These are phyloP conservation scores for Pyricularia pennisetigena DNA, from an alignment of 2,329 filamentous ascomycete genomes.

Conservation along the genomic window DNA sequence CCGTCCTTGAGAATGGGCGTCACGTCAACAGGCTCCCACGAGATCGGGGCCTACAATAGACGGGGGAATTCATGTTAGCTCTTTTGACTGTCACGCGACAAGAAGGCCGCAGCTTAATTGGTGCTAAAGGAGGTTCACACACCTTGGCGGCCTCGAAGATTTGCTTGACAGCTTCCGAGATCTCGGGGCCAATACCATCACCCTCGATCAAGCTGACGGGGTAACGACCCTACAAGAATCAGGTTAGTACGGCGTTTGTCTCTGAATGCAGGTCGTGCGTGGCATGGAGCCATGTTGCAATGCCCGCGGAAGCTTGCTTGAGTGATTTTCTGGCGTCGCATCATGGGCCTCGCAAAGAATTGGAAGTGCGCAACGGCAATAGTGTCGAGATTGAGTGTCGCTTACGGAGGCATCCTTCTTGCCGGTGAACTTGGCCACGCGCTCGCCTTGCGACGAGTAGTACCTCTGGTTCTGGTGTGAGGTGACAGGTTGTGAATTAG, in stretches of 20 bases:
- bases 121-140: slow-evolving; percentile 18
- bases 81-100: neutral
- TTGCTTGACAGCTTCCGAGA: slow-evolving; percentile 95
- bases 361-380: neutral
- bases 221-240: slow-evolving; percentile 66
- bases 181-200: slow-evolving; percentile 97
- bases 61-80: slow-evolving; percentile 19
- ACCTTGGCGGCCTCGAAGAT: slow-evolving; percentile 96
- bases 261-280: slow-evolving; percentile 3
- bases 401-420: slow-evolving; percentile 80
- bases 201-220: slow-evolving; percentile 96
- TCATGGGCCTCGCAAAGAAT: neutral
- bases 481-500: neutral
- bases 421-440: slow-evolving; percentile 89
- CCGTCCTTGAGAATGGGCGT: slow-evolving; percentile 89
- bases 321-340: slow-evolving; percentile 27
- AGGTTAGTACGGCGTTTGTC: slow-evolving; percentile 15
- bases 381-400: slow-evolving; percentile 15
- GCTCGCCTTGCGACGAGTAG: slow-evolving; percentile 56
- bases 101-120: too few species aligned
- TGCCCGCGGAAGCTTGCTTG: slow-evolving; percentile 16
- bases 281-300: slow-evolving; percentile 6
- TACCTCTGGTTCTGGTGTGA: slow-evolving; percentile 39
- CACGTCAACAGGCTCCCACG: slow-evolving; percentile 96
- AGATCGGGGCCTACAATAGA: slow-evolving; percentile 64